phyloP scores from a whole-genome alignment of 2,329 filamentous ascomycete species.

The Ceratocystis colombiana region DNA sequence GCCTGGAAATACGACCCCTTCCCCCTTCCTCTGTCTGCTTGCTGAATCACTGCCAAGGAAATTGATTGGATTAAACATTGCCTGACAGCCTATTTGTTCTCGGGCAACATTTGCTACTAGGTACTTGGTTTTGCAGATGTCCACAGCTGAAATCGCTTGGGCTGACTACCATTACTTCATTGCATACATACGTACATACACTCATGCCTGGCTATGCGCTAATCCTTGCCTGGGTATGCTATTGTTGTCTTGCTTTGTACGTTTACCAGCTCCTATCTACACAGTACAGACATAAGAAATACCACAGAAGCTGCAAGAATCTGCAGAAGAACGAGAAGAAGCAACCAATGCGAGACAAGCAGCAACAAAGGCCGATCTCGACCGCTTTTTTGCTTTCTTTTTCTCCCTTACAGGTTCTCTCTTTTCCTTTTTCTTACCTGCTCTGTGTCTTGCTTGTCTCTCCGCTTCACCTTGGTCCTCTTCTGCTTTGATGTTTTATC shows the following conservation, averaged over 20 bases:
- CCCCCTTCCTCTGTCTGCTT: background rate
- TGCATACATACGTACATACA: background rate
- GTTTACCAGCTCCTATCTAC: background rate
- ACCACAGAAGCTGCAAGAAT: constrained; percentile 13
- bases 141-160: no score
- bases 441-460: background rate
- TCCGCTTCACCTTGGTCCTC: background rate
- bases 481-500: constrained; percentile 17
- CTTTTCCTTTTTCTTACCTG: background rate
- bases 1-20: no score
- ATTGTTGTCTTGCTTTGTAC: background rate
- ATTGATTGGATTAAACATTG: constrained; percentile 15
- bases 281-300: background rate
- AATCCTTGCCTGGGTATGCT: background rate
- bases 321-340: constrained; percentile 12
- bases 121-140: no score
- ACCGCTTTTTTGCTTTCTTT: background rate
- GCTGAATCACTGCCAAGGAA: background rate
- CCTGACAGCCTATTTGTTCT: background rate
- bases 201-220: background rate
- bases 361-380: background rate
- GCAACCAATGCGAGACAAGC: constrained; percentile 1
- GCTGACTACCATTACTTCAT: background rate
- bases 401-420: background rate
- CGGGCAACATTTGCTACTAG: background rate